Percentiles rank a stretch among this genome's conserved stretches.
Evolutionary conservation across 192 early-diverging fungal genomes (phyloP).

Genomic region (Coemansia umbellata): DNA sequence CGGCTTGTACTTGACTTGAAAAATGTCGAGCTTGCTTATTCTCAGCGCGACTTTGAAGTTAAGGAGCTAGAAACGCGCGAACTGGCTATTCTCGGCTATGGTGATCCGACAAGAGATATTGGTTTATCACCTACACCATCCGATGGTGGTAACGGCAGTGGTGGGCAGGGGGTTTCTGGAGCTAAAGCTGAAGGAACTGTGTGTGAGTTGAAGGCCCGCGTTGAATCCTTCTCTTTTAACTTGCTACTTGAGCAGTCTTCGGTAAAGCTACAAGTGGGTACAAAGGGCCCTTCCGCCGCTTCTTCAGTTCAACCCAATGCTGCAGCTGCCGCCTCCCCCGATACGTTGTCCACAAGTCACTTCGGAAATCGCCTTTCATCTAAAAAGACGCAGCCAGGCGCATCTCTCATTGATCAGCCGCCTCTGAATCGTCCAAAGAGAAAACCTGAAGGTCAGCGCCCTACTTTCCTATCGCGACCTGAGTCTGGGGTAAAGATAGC

Average conservation of each 20-base stretch:
- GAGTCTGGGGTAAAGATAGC: neutral
- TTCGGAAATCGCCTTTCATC: neutral
- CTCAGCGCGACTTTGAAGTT: slow-evolving; percentile 50
- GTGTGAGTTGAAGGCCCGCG: slow-evolving; percentile 47
- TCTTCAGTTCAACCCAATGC: neutral
- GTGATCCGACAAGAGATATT: slow-evolving; percentile 8
- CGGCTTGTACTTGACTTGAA: slow-evolving; percentile 46
- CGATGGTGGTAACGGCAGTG: slow-evolving; percentile 14
- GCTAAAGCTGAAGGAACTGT: slow-evolving; percentile 48
- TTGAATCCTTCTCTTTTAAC: slow-evolving; percentile 48
- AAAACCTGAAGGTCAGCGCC: neutral
- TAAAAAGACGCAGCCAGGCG: too few species aligned
- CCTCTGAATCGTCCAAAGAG: neutral
- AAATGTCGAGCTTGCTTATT: slow-evolving; percentile 47
- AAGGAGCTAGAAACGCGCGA: slow-evolving; percentile 51
- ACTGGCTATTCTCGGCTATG: slow-evolving; percentile 25
- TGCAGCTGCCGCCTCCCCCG: neutral
- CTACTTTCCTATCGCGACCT: neutral
- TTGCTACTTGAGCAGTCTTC: slow-evolving; percentile 39
- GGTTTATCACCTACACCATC: slow-evolving; percentile 38
- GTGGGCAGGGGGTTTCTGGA: slow-evolving; percentile 2
- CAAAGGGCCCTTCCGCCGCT: neutral
- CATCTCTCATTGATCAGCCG: neutral
- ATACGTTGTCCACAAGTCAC: neutral
- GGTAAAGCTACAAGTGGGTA: slow-evolving; percentile 32